These are phyloP conservation scores for Cylindrotheca fusiformis DNA, from an alignment of 108 stramenopile genomes.

Conservation along the genomic window DNA sequence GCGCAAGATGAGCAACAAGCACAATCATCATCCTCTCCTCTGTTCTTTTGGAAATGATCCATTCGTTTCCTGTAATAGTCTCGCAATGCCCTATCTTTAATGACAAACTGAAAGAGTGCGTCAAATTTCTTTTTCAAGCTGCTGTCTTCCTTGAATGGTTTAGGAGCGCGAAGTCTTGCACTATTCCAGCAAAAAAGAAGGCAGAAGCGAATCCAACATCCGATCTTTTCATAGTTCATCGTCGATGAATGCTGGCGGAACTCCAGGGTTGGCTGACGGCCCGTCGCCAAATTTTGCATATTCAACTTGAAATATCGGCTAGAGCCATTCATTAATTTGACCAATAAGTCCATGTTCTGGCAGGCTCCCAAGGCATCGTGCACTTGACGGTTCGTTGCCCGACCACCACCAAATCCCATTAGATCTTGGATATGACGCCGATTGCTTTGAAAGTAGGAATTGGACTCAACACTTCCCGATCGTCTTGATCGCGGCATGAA, in stretches of 20 bases:
- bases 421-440: slow-evolving; percentile 20
- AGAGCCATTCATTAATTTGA: slow-evolving; percentile 31
- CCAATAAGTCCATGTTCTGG: slow-evolving; percentile 19
- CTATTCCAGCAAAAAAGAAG: slow-evolving; percentile 33
- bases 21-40: too few species aligned
- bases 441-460: slow-evolving; percentile 46
- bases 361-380: slow-evolving; percentile 33
- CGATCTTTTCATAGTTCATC: slow-evolving; percentile 38
- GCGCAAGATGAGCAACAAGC: too few species aligned
- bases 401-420: too few species aligned
- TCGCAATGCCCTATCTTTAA: slow-evolving; percentile 56
- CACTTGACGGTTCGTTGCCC: slow-evolving; percentile 28
- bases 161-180: slow-evolving; percentile 9
- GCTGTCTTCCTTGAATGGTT: slow-evolving; percentile 26
- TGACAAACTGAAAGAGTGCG: slow-evolving; percentile 47
- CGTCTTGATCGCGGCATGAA: slow-evolving; percentile 58
- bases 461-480: slow-evolving; percentile 24
- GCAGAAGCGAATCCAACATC: slow-evolving; percentile 62
- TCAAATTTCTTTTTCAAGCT: slow-evolving; percentile 46
- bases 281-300: slow-evolving; percentile 44
- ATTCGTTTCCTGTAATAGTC: slow-evolving; percentile 28
- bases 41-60: too few species aligned
- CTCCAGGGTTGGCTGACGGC: slow-evolving; percentile 57
- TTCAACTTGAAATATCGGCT: slow-evolving; percentile 58
- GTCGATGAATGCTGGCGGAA: slow-evolving; percentile 68